Evolutionary conservation across 805 yeast genomes (phyloP), one percentile per base, ranked within the genome.

Genomic region (Cyberlindnera samutprakarnensis): DNA sequence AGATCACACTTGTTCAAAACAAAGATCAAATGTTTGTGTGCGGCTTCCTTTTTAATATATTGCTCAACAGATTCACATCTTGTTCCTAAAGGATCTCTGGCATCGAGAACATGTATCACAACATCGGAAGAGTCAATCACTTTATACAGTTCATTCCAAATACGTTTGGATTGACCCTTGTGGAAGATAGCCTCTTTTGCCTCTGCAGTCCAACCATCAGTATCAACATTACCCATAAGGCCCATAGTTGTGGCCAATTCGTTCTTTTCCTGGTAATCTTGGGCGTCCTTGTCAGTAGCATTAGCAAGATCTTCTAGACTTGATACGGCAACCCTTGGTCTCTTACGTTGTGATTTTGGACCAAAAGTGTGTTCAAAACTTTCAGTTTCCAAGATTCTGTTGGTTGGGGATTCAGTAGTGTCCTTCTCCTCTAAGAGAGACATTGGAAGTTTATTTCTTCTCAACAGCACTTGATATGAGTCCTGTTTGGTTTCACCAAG

Each of bases 51-150:
- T 48, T 72, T 75, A 57, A 90, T 85, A 56, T 86, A 88, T 51
- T 86, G 87, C 59, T 92, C 96, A 35, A 90, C 96, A 3, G 94
- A 72, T 47, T 70, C 78, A 69, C 98, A 90, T 47, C 97, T 74
- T 8, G 98, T 90, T 33, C 98, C 98, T 44, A 87, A 53, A 15
- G 98, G 98, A 64, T 90, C 96, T 62, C 98, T 78, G 3, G 98
- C 98, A 62, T 90, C 98, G 35, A 90, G 65, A 16, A 92, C 98
- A 50, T 92, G 96, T 38, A 90, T 83, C 24, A 90, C 95, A 27
- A 90, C 96, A 64, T 90, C 98, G 1, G 96, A 86, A 9, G 97
- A 90, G 60, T 90, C 98, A 47, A 90, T 87, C 30, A 90, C 98
- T 56, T 90, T 90, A 61, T 92, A 90, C 39, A 90, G 68, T 58